phyloP scores from a whole-genome alignment of 148 eudicot species.

The Spergularia marina region DNA sequence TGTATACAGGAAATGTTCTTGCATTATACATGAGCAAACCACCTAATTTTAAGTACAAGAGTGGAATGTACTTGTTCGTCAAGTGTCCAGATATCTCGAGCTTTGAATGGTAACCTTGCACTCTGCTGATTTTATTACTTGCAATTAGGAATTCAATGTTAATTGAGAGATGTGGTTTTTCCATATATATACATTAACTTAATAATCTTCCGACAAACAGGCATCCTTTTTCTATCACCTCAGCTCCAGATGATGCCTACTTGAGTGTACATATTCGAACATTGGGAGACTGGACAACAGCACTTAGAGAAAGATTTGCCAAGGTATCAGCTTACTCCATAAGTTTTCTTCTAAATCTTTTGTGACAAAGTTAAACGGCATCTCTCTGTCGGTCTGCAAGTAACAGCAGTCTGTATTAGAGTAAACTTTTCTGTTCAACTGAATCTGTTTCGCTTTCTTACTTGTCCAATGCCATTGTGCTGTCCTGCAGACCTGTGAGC shows the following conservation, averaged over 20 bases:
- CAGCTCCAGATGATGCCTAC: slow-evolving; percentile 90
- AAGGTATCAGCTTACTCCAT: slow-evolving; percentile 38
- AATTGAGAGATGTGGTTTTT: neutral
- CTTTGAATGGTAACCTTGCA: slow-evolving; percentile 69
- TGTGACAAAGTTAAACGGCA: neutral
- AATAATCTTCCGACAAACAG: slow-evolving; percentile 31
- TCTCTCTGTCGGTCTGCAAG: neutral
- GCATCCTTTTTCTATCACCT: slow-evolving; percentile 97
- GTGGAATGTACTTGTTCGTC: slow-evolving; percentile 94
- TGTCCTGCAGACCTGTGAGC: slow-evolving; percentile 60
- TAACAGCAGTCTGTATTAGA: neutral
- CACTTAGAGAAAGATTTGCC: slow-evolving; percentile 57
- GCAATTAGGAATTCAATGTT: neutral
- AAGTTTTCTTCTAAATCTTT: neutral
- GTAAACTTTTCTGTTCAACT: neutral
- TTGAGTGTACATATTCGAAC: slow-evolving; percentile 82
- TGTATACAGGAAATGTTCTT: slow-evolving; percentile 80
- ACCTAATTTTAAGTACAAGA: slow-evolving; percentile 76
- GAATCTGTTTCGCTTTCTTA: neutral
- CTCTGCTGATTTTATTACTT: neutral
- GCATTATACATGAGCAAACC: slow-evolving; percentile 94
- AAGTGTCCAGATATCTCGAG: slow-evolving; percentile 85
- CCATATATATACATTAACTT: neutral
- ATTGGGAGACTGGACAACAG: slow-evolving; percentile 94
- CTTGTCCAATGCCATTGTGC: slow-evolving; percentile 3